These are phyloP conservation scores for Beauveria brongniartii DNA, from an alignment of 2,329 filamentous ascomycete genomes.

Conservation along the genomic window DNA sequence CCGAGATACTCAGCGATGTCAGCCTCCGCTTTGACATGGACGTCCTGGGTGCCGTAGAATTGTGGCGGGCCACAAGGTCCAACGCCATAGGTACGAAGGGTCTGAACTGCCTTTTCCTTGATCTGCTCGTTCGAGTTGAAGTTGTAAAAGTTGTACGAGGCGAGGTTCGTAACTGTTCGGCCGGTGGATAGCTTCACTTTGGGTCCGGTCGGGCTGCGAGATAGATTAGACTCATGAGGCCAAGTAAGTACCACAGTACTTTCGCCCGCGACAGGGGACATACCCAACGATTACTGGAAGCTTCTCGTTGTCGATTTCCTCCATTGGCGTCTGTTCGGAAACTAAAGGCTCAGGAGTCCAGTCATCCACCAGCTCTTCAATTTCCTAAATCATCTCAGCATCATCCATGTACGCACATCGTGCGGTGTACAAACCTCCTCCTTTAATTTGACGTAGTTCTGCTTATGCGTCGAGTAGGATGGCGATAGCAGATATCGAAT, in stretches of 20 bases:
- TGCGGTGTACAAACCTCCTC: conserved; percentile 50
- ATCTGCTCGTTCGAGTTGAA: conserved; percentile 87
- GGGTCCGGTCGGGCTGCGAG: conserved; percentile 69
- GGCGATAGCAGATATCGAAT: conserved; percentile 87
- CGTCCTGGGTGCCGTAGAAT: conserved; percentile 97
- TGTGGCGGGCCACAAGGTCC: conserved; percentile 94
- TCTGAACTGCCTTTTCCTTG: conserved; percentile 91
- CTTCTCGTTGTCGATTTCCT: conserved; percentile 76
- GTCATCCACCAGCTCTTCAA: conserved; percentile 92
- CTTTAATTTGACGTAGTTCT: conserved; percentile 79
- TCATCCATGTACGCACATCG: background rate
- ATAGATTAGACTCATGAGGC: background rate
- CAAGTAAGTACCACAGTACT: background rate
- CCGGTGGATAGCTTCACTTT: conserved; percentile 85
- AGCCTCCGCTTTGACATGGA: conserved; percentile 93
- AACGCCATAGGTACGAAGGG: conserved; percentile 89
- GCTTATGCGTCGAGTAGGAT: conserved; percentile 84
- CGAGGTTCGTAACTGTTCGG: conserved; percentile 85
- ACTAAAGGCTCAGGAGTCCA: conserved; percentile 95
- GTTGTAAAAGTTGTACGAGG: conserved; percentile 96
- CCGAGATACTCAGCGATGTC: conserved; percentile 89
- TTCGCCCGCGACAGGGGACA: background rate
- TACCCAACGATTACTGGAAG: conserved; percentile 84
- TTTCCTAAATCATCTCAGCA: conserved; percentile 52
- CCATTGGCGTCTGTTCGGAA: conserved; percentile 60